Evolutionary conservation across 805 yeast species (phyloP).

Genomic region (Blastobotrys attinorum): DNA sequence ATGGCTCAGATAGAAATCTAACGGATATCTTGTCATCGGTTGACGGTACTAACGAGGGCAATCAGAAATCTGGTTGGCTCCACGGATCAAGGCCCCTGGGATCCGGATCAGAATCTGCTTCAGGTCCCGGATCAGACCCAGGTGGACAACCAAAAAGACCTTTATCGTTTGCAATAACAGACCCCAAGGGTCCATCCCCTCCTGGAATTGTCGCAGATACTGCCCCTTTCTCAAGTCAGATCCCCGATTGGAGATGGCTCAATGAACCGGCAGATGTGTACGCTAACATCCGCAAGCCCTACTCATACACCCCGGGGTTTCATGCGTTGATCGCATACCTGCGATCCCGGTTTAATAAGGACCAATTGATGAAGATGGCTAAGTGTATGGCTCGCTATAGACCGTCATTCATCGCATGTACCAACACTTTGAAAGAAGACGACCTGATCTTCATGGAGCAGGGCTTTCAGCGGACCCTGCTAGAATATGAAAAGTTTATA

Average conservation of each 20-base stretch:
- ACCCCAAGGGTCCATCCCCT: slow-evolving; percentile 7
- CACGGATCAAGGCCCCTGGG: too few species aligned
- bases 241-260: neutral
- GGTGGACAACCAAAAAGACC: slow-evolving; percentile 17
- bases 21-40: slow-evolving; percentile 5
- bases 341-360: slow-evolving; percentile 58
- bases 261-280: slow-evolving; percentile 39
- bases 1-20: slow-evolving; percentile 4
- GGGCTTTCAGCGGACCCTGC: slow-evolving; percentile 83
- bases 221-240: neutral
- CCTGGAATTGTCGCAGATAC: slow-evolving; percentile 3
- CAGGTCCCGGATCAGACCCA: neutral
- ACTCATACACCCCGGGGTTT: slow-evolving; percentile 84
- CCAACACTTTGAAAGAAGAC: slow-evolving; percentile 78
- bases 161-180: slow-evolving; percentile 21
- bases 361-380: slow-evolving; percentile 72
- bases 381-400: slow-evolving; percentile 83
- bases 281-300: slow-evolving; percentile 65
- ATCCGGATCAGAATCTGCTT: neutral
- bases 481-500: slow-evolving; percentile 83
- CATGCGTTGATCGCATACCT: slow-evolving; percentile 73
- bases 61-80: neutral
- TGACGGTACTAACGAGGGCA: too few species aligned
- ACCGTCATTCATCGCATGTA: slow-evolving; percentile 89
- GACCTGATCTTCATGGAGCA: slow-evolving; percentile 94